Evolutionary conservation across 2,329 filamentous ascomycete species (phyloP).

Genomic region (Penicillium sp.): DNA sequence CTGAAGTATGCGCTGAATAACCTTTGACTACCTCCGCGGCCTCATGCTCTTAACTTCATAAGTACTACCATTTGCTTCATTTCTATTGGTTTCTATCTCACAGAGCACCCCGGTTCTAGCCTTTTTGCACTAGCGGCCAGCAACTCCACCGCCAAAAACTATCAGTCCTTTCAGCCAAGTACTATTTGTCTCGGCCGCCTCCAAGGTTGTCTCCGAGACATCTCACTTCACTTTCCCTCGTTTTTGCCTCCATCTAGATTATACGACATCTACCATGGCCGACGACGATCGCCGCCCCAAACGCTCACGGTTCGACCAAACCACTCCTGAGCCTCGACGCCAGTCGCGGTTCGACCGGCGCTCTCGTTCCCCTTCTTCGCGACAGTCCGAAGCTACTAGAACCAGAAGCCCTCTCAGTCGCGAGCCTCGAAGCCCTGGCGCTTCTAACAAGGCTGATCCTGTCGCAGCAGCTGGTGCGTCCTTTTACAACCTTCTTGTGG

Average conservation of each 20-base stretch:
- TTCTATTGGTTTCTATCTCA: conserved; percentile 4
- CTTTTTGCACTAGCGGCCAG: neutral
- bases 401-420: conserved; percentile 79
- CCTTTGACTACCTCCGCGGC: neutral
- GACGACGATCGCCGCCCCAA: conserved; percentile 78
- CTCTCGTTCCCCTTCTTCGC: conserved; percentile 77
- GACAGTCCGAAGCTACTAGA: conserved; percentile 71
- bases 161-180: conserved; percentile 18
- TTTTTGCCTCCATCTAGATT: conserved; percentile 2
- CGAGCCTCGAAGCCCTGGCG: conserved; percentile 54
- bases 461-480: conserved; percentile 75
- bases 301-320: conserved; percentile 94
- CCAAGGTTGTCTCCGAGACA: neutral
- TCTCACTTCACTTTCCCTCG: conserved; percentile 6
- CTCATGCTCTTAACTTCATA: neutral
- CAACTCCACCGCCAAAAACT: conserved; percentile 25
- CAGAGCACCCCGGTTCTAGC: neutral
- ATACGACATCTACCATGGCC: conserved; percentile 61
- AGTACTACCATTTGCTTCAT: neutral
- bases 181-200: conserved; percentile 12
- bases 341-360: conserved; percentile 87
- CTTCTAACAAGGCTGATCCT: conserved; percentile 62
- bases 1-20: neutral
- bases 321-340: conserved; percentile 76
- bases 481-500: neutral